phyloP scores from a whole-genome alignment of 768 basidiomycete species.

The Nidula microcarpa region DNA sequence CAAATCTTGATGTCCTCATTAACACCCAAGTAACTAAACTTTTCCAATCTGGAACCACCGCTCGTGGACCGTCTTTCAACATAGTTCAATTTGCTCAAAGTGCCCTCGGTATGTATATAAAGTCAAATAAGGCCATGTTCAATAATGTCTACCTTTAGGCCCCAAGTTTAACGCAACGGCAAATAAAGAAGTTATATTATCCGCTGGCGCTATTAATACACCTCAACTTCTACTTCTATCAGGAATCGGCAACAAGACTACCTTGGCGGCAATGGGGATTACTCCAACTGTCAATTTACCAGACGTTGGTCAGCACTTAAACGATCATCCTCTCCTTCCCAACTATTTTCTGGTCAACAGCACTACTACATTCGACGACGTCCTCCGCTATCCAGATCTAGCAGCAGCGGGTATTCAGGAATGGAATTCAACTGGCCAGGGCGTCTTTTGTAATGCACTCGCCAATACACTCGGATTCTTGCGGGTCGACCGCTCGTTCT shows the following conservation, averaged over 20 bases:
- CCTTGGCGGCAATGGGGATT: conserved; percentile 9
- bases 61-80: conserved; percentile 6
- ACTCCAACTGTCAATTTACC: conserved; percentile 11
- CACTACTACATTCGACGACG: not conserved
- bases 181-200: not conserved
- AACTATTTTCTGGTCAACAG: conserved; percentile 10
- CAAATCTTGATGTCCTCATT: conserved; percentile 18
- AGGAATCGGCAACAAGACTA: conserved; percentile 12
- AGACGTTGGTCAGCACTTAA: conserved; percentile 13
- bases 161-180: not conserved
- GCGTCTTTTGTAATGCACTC: not conserved
- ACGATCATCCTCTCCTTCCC: conserved; percentile 10
- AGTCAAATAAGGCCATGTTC: no score
- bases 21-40: conserved; percentile 12
- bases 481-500: not conserved
- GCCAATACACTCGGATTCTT: not conserved
- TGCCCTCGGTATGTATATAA: conserved; percentile 11
- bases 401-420: not conserved
- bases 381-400: not conserved
- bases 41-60: conserved; percentile 1
- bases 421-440: not conserved
- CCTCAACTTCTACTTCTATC: conserved; percentile 17
- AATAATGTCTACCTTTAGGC: not conserved
- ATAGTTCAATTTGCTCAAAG: conserved; percentile 10
- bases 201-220: conserved; percentile 20